Evolutionary conservation across 257 asterid species (phyloP).

Genomic region (Marsdenia floribunda): DNA sequence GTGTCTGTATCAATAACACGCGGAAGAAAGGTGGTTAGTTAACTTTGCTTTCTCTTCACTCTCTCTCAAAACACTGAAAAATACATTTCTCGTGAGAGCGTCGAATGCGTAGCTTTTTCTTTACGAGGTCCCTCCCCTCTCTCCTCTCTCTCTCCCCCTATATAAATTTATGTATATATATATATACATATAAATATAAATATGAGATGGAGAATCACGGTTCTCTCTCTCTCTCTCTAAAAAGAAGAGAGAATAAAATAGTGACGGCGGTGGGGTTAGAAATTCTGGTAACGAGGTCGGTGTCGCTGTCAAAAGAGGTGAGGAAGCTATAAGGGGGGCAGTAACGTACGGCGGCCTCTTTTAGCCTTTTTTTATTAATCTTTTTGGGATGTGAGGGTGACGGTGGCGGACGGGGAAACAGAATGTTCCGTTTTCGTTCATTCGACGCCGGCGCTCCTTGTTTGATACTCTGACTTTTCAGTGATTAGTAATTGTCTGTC

Average conservation of each 20-base stretch:
- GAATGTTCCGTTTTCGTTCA: conserved; percentile 17
- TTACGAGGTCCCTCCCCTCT: conserved; percentile 10
- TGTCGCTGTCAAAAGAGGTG: conserved; percentile 14
- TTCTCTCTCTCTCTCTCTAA: conserved; percentile 3
- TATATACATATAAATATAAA: no score
- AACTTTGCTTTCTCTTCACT: conserved; percentile 39
- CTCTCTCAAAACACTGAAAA: conserved; percentile 23
- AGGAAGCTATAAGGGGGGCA: not conserved
- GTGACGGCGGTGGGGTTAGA: conserved; percentile 12
- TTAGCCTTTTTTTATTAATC: not conserved
- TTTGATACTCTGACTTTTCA: conserved; percentile 12
- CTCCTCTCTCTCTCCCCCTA: conserved; percentile 9
- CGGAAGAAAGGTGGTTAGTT: conserved; percentile 15
- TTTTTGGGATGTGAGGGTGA: not conserved
- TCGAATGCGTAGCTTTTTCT: conserved; percentile 34
- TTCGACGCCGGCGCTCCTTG: conserved; percentile 25
- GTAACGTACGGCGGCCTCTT: conserved; percentile 22
- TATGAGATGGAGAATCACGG: not conserved
- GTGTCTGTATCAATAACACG: conserved; percentile 1
- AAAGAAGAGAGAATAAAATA: not conserved
- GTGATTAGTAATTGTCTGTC: not conserved
- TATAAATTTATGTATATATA: not conserved
- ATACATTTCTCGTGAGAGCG: conserved; percentile 49
- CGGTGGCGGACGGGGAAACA: conserved; percentile 3
- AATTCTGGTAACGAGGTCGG: conserved; percentile 8